Evolutionary conservation across 495 filamentous ascomycete species (phyloP).

Genomic region (Aspergillus biplanus): DNA sequence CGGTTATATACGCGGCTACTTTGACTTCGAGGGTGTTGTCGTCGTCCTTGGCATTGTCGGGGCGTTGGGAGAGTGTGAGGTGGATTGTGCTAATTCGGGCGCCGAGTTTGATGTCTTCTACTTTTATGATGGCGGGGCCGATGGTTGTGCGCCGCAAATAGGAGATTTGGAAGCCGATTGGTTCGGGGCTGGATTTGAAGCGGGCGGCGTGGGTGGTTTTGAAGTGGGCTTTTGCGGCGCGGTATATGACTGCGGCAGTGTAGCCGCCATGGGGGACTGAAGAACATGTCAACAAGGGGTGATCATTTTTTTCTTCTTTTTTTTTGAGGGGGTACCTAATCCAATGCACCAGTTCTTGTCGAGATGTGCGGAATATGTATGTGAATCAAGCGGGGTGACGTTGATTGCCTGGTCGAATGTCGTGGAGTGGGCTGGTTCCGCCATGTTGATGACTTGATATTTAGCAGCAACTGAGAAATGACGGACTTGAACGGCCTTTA

Average conservation of each 20-base stretch:
- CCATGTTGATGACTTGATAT: not conserved
- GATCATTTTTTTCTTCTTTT: not conserved
- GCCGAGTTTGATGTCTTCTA: constrained; percentile 67
- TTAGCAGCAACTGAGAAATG: no score
- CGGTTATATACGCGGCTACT: constrained; percentile 59
- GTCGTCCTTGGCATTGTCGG: constrained; percentile 21
- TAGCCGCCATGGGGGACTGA: constrained; percentile 74
- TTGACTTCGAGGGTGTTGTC: constrained; percentile 37
- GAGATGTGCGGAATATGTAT: constrained; percentile 59
- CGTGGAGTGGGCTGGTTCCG: constrained; percentile 12
- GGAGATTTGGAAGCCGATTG: constrained; percentile 62
- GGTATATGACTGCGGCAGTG: constrained; percentile 58
- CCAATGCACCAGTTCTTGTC: constrained; percentile 64
- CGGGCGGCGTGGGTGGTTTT: constrained; percentile 27
- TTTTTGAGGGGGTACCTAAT: constrained; percentile 40
- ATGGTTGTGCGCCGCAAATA: constrained; percentile 62
- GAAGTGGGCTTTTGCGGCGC: constrained; percentile 57
- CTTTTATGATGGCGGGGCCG: constrained; percentile 57
- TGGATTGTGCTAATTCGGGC: constrained; percentile 62
- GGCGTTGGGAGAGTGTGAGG: constrained; percentile 52
- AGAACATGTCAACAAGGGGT: not conserved
- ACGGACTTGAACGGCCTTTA: no score
- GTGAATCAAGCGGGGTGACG: constrained; percentile 50
- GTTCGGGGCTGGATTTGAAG: constrained; percentile 13
- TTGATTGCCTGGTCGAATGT: constrained; percentile 55